Evolutionary conservation across 306 rosid species (phyloP).

Genomic region (Cucurbita argyrosperma): DNA sequence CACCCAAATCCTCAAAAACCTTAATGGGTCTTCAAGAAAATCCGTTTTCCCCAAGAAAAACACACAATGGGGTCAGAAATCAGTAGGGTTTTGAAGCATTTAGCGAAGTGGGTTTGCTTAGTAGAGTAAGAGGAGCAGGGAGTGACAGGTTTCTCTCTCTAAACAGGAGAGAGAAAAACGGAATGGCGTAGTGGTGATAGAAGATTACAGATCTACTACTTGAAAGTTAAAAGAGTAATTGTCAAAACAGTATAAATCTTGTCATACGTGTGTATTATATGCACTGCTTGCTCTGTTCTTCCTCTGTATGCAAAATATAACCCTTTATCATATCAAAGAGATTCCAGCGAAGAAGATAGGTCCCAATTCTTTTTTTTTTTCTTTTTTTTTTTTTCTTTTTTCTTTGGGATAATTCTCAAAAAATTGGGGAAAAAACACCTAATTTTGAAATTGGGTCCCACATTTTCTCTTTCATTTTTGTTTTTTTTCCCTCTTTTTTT

Average conservation of each 20-base stretch:
- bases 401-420: background rate
- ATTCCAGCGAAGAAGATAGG: slow-evolving; percentile 6
- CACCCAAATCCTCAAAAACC: background rate
- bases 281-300: no score
- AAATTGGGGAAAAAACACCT: background rate
- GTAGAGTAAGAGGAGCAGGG: background rate
- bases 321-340: background rate
- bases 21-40: background rate
- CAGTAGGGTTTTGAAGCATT: slow-evolving; percentile 2
- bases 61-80: background rate
- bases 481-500: background rate
- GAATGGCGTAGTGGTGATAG: background rate
- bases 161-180: background rate
- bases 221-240: slow-evolving; percentile 5
- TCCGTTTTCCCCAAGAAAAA: background rate
- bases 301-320: background rate
- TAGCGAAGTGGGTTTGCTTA: background rate
- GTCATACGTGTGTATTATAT: background rate
- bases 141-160: slow-evolving; percentile 5
- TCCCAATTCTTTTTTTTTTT: background rate
- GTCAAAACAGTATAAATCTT: slow-evolving; percentile 5
- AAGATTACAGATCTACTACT: slow-evolving; percentile 5
- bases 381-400: background rate
- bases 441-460: background rate
- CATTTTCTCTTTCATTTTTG: background rate